Evolutionary conservation across 192 early-diverging fungal genomes (phyloP), one percentile per base, ranked within the genome.

Genomic region (Podila minutissima): DNA sequence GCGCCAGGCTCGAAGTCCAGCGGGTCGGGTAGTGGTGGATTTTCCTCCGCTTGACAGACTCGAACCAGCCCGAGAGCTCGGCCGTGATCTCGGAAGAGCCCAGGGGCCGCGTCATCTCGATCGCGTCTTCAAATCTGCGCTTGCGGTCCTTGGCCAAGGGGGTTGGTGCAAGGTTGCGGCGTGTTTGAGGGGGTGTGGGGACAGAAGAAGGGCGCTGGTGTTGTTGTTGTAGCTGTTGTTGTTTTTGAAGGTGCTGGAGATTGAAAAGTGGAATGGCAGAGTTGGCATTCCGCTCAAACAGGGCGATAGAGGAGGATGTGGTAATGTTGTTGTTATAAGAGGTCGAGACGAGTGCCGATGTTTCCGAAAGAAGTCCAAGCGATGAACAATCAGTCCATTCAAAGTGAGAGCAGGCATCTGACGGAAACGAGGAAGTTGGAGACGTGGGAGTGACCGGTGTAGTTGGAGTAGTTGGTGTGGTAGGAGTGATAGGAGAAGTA

Each of bases 11-110:
- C 4, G 77, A 81, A 1, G 77, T 81, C 77, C 77, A 81, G 32
- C 67, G 66, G 51, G 77, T 81, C 2, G 77, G 65, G 35, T 64
- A 61, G 38, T 81, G 77, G 41, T 81, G 77, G 11, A 81, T 60
- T 35, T 81, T 81, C 38, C 77, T 71, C 37, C 67, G 71, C 58
- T 81, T 81, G 57, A 81, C 64, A 1, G 77, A 81, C 48, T 81
- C 71, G 10, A 81, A 46, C 77, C 77, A 81, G 15, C 53, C 71
- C n/a, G 77, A 71, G 58, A 72, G 58, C 38, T 72, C 51, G 6
- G 63, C 71, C 6, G 38, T 24, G 15, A 46, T 24, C 19, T 22
- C 28, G 4, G 66, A 35, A 10, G 29, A 37, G 15, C 33, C 32
- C 20, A 81, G 19, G 10, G 77, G 77, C 0, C 71, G 51, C 9